Evolutionary conservation across 768 basidiomycete genomes (phyloP).

Genomic region (Rhizopogon vesiculosus): DNA sequence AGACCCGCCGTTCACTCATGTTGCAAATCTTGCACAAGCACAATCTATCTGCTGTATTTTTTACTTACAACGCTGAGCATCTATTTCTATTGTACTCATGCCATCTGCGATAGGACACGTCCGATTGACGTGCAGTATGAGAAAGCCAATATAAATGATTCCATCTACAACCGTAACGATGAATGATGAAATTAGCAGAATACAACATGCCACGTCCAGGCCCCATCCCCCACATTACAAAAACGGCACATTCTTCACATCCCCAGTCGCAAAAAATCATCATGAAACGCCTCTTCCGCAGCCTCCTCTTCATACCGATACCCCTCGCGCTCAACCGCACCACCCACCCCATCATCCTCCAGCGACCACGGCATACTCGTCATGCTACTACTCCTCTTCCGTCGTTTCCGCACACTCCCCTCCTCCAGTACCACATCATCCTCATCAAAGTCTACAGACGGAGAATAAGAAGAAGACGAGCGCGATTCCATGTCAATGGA

Average conservation of each 20-base stretch:
- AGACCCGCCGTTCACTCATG: too few relatives aligned
- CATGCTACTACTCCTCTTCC: constrained; percentile 56
- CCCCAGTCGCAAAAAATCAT: constrained; percentile 72
- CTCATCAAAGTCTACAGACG: too few relatives aligned
- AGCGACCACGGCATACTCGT: constrained; percentile 87
- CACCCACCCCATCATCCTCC: constrained; percentile 54
- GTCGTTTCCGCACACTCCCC: constrained; percentile 35
- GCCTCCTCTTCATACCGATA: constrained; percentile 49
- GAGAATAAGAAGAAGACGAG: too few relatives aligned
- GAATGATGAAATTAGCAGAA: not conserved
- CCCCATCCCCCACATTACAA: constrained; percentile 29
- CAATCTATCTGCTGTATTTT: too few relatives aligned
- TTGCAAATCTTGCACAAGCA: too few relatives aligned
- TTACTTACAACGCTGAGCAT: constrained; percentile 41
- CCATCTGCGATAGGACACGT: too few relatives aligned
- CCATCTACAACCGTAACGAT: not conserved
- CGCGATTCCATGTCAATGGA: too few relatives aligned
- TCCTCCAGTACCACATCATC: too few relatives aligned
- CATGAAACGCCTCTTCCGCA: constrained; percentile 72
- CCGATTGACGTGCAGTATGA: not conserved
- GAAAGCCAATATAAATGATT: not conserved
- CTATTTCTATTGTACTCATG: constrained; percentile 9
- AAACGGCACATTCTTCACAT: constrained; percentile 78
- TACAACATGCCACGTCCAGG: not conserved
- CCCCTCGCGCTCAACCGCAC: constrained; percentile 23